These are phyloP conservation scores for Fagus sylvatica DNA, from an alignment of 306 rosid species.

Conservation along the genomic window DNA sequence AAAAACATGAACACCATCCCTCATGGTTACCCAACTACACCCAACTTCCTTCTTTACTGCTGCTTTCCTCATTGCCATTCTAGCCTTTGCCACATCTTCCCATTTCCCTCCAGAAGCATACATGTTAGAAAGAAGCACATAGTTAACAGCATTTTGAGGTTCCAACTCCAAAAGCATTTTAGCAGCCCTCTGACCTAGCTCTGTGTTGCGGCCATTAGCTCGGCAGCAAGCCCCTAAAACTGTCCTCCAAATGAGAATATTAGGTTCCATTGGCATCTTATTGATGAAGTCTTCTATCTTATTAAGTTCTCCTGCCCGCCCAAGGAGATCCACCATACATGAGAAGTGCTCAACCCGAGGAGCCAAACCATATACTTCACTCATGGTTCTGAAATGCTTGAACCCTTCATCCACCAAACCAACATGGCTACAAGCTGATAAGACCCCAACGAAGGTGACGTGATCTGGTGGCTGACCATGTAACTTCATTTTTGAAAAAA, in stretches of 20 bases:
- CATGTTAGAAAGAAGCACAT: conserved; percentile 93
- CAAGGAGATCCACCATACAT: conserved; percentile 90
- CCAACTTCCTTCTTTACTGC: conserved; percentile 87
- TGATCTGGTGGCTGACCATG: conserved; percentile 72
- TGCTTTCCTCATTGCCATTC: conserved; percentile 81
- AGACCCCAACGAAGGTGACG: conserved; percentile 85
- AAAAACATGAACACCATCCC: conserved; percentile 89
- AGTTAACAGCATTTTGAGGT: conserved; percentile 81
- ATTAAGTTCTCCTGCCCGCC: conserved; percentile 73
- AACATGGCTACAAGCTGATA: conserved; percentile 94
- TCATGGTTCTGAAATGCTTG: conserved; percentile 68
- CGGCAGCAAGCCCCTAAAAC: conserved; percentile 80
- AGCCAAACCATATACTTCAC: conserved; percentile 52
- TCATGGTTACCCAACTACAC: conserved; percentile 95
- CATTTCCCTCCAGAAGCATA: conserved; percentile 77
- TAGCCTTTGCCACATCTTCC: conserved; percentile 74
- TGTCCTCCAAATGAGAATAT: conserved; percentile 87
- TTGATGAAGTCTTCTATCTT: conserved; percentile 67
- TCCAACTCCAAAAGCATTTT: conserved; percentile 72
- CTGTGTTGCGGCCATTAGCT: conserved; percentile 60
- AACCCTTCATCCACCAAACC: conserved; percentile 81
- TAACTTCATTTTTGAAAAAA: conserved; percentile 71
- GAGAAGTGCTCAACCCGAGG: conserved; percentile 88
- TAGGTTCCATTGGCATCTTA: conserved; percentile 78
- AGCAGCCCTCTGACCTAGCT: conserved; percentile 78